phyloP scores from a whole-genome alignment of 75 land plant genomes.

The Picea glauca region DNA sequence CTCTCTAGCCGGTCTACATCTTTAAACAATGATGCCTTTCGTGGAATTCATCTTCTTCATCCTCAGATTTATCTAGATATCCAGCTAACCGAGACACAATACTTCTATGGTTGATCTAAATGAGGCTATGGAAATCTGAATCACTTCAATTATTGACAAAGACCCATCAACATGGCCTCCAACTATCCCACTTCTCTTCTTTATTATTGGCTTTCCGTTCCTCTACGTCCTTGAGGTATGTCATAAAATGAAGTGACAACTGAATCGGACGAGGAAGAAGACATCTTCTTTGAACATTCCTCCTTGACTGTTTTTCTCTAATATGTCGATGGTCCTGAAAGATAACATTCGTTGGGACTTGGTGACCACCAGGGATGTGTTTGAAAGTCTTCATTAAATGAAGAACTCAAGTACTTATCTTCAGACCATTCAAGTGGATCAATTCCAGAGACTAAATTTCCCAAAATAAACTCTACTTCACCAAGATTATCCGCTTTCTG shows the following conservation, averaged over 20 bases:
- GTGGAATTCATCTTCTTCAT: conserved; percentile 8
- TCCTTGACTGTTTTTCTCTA: conserved; percentile 4
- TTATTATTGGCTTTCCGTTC: conserved; percentile 38
- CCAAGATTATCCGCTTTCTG: conserved; percentile 57
- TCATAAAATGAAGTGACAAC: conserved; percentile 40
- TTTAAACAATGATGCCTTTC: too few relatives aligned
- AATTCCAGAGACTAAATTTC: conserved; percentile 40
- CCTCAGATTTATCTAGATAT: conserved; percentile 31
- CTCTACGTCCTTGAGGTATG: conserved; percentile 25
- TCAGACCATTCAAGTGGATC: conserved; percentile 47
- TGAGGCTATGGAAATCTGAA: conserved; percentile 29
- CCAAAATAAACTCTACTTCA: conserved; percentile 54
- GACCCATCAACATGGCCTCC: conserved; percentile 14
- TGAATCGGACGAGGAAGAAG: conserved; percentile 53
- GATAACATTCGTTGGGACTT: conserved; percentile 55
- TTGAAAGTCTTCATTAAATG: conserved; percentile 84
- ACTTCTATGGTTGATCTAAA: conserved; percentile 21
- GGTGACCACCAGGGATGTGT: conserved; percentile 99
- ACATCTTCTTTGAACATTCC: conserved; percentile 38
- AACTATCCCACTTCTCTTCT: conserved; percentile 42
- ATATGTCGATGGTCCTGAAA: conserved; percentile 32
- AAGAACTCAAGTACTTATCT: conserved; percentile 34
- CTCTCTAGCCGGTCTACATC: too few relatives aligned
- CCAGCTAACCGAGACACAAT: conserved; percentile 29
- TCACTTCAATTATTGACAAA: conserved; percentile 13